Percentiles rank a stretch among this genome's conserved stretches.
These are phyloP conservation scores for Exserohilum turcica DNA, from an alignment of 2,329 filamentous ascomycete genomes.

Conservation along the genomic window DNA sequence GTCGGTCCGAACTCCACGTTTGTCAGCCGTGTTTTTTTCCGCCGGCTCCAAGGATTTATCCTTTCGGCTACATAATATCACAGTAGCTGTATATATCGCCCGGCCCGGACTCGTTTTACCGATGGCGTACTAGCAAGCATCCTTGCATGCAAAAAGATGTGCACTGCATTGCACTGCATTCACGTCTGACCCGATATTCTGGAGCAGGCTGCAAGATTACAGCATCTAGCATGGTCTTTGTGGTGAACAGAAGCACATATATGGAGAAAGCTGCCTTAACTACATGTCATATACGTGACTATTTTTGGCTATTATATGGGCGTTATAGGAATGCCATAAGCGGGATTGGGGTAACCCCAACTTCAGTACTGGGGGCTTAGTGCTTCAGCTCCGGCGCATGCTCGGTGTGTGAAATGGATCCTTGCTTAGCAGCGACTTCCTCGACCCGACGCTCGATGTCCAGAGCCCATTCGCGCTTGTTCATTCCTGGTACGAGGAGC, in stretches of 20 bases:
- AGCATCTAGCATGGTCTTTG: not conserved
- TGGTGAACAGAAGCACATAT: not conserved
- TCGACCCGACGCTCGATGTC: conserved; percentile 65
- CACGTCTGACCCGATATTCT: too few relatives aligned
- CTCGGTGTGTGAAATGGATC: conserved; percentile 28
- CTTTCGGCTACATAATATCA: not conserved
- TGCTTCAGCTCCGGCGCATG: not conserved
- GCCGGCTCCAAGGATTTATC: not conserved
- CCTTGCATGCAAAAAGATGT: not conserved
- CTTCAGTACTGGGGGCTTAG: not conserved
- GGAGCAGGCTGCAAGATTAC: too few relatives aligned
- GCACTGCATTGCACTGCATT: too few relatives aligned
- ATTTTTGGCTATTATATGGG: not conserved
- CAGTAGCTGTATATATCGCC: too few relatives aligned
- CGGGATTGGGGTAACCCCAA: not conserved
- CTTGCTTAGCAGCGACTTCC: conserved; percentile 61
- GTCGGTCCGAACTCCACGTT: not conserved
- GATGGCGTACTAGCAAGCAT: not conserved
- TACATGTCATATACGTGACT: not conserved
- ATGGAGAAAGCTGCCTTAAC: not conserved
- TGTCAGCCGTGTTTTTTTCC: not conserved
- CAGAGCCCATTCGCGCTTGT: conserved; percentile 58
- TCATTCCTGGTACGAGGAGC: conserved; percentile 64
- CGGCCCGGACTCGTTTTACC: not conserved
- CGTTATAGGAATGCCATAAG: not conserved